Percentiles rank a stretch among this genome's conserved stretches.
These are phyloP conservation scores for Boeremia exigua DNA, from an alignment of 2,329 filamentous ascomycete species.

Conservation along the genomic window DNA sequence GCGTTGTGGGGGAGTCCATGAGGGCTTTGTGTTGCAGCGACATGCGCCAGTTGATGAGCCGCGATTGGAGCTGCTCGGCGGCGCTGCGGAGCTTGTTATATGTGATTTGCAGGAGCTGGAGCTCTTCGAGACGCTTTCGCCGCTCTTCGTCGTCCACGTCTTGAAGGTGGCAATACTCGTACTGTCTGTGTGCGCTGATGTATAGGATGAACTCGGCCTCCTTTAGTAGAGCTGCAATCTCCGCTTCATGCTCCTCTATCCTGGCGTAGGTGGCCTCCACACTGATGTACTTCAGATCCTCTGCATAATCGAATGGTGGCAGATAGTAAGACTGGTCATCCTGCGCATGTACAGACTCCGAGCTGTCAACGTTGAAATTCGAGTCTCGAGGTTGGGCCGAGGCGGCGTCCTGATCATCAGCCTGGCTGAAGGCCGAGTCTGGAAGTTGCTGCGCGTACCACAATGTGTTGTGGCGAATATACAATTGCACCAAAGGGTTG, in stretches of 20 bases:
- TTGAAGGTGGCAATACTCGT: constrained; percentile 27
- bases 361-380: background rate
- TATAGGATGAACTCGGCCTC: constrained; percentile 31
- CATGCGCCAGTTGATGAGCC: constrained; percentile 23
- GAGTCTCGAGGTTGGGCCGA: background rate
- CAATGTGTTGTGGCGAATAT: constrained; percentile 34
- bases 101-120: constrained; percentile 28
- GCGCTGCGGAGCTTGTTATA: constrained; percentile 25
- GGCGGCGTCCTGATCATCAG: constrained; percentile 13
- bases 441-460: constrained; percentile 33
- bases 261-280: constrained; percentile 13
- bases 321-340: constrained; percentile 26
- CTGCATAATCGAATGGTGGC: constrained; percentile 28
- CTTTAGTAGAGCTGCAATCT: constrained; percentile 22
- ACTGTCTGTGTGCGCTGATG: constrained; percentile 26
- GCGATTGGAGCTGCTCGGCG: constrained; percentile 24
- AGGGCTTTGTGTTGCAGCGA: constrained; percentile 29
- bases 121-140: constrained; percentile 22
- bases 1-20: constrained; percentile 10
- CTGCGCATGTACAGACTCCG: constrained; percentile 1
- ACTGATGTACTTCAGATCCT: constrained; percentile 25
- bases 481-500: constrained; percentile 32
- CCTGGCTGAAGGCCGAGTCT: constrained; percentile 22
- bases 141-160: constrained; percentile 24
- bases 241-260: constrained; percentile 22